These are phyloP conservation scores for Phaeosphaeriaceae sp. DNA, from an alignment of 2,329 filamentous ascomycete species.

Conservation along the genomic window DNA sequence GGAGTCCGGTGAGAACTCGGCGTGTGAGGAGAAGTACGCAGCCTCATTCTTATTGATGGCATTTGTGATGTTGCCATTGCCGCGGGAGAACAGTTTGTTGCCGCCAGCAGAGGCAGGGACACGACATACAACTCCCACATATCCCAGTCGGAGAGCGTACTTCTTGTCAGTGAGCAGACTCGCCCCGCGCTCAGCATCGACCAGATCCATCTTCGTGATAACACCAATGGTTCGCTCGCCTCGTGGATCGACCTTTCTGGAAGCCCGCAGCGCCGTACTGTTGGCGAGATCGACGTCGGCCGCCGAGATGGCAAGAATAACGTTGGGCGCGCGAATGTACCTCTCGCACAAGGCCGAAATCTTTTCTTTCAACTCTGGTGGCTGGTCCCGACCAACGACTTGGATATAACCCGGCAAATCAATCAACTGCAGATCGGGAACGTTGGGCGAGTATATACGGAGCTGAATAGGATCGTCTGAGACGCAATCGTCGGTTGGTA, in stretches of 20 bases:
- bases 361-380: constrained; percentile 89
- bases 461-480: constrained; percentile 97
- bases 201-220: constrained; percentile 99
- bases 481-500: constrained; percentile 89
- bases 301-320: constrained; percentile 95
- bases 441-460: constrained; percentile 91
- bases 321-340: constrained; percentile 94
- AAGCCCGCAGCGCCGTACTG: constrained; percentile 88
- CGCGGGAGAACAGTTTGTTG: constrained; percentile 79
- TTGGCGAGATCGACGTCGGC: constrained; percentile 97
- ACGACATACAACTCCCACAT: constrained; percentile 92
- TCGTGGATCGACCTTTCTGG: constrained; percentile 87
- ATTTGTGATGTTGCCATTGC: constrained; percentile 76
- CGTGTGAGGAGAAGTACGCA: constrained; percentile 83
- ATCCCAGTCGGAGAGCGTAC: constrained; percentile 92
- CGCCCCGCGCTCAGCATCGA: constrained; percentile 80
- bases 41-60: constrained; percentile 89
- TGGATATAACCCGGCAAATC: constrained; percentile 98
- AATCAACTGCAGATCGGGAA: constrained; percentile 93
- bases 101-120: constrained; percentile 68
- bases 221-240: constrained; percentile 97
- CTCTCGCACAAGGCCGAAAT: constrained; percentile 97
- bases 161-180: constrained; percentile 85
- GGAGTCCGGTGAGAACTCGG: constrained; percentile 77
- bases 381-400: constrained; percentile 89